Conservation (phyloP, 345 rosid genomes). For the Nephelium lappaceum region DNA sequence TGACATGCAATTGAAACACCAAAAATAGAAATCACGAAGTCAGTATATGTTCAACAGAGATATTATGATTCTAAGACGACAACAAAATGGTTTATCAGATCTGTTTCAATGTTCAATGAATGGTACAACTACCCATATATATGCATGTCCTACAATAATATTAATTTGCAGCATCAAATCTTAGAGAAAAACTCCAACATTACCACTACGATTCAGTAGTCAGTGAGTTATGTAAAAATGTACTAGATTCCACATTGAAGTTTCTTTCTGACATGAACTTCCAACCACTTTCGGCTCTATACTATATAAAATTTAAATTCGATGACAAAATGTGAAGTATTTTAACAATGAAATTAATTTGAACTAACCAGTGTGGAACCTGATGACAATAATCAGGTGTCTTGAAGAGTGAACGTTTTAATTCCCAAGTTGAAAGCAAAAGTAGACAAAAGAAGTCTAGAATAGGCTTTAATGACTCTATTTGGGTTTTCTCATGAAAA, state of each 20-base stretch:
- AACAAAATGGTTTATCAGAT: not conserved
- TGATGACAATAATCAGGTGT: not conserved
- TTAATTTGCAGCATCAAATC: not conserved
- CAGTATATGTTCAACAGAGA: not conserved
- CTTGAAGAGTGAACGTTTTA: not conserved
- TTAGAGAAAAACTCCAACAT: not conserved
- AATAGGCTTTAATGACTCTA: not conserved
- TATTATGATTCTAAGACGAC: not conserved
- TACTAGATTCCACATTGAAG: not conserved
- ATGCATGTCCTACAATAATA: not conserved
- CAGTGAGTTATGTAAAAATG: not conserved
- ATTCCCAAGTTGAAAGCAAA: constrained; percentile 4
- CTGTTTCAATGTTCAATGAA: not conserved
- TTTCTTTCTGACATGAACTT: not conserved
- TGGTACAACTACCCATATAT: not conserved
- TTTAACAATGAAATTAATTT: not conserved
- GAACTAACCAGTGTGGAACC: not conserved
- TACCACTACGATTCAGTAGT: not conserved
- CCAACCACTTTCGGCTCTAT: constrained; percentile 7
- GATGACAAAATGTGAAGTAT: not conserved
- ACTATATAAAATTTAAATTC: not conserved
- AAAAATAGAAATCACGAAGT: not conserved
- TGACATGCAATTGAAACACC: not conserved
- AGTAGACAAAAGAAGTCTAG: not conserved
- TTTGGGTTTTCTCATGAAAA: not conserved